Percentiles rank a stretch among this genome's conserved stretches.
Evolutionary conservation across 177 flowering plant genomes (phyloP).

Genomic region (Tripterygium wilfordii): DNA sequence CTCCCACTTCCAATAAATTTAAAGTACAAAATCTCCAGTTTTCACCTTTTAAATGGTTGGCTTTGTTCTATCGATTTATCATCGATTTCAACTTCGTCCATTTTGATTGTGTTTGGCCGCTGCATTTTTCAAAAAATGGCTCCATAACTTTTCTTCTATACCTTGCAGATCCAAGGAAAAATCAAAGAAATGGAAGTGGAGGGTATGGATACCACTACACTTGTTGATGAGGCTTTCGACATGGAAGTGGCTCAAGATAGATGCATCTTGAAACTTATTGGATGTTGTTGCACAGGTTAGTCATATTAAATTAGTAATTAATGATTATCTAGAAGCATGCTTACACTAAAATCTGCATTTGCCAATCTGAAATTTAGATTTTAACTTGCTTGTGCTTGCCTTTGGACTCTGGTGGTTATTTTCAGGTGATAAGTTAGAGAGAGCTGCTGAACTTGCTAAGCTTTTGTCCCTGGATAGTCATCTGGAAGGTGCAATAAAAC

Average conservation of each 20-base stretch:
- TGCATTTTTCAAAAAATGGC: not conserved
- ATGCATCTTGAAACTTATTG: slow-evolving; percentile 91
- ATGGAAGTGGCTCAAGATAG: slow-evolving; percentile 79
- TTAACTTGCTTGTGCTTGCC: no score
- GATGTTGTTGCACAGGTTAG: slow-evolving; percentile 89
- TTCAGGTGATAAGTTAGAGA: slow-evolving; percentile 85
- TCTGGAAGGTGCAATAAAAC: slow-evolving; percentile 84
- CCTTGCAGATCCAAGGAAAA: slow-evolving; percentile 55
- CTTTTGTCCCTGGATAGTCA: slow-evolving; percentile 81
- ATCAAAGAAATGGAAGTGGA: slow-evolving; percentile 54
- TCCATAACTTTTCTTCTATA: not conserved
- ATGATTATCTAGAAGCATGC: no score
- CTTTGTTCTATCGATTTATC: no score
- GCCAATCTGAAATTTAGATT: no score
- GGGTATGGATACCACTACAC: slow-evolving; percentile 46
- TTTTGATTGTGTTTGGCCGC: not conserved
- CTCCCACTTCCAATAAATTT: no score
- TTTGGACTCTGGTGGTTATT: slow-evolving; percentile 14
- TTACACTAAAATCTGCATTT: no score
- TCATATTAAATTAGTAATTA: no score
- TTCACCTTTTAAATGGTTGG: not conserved
- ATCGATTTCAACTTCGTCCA: no score
- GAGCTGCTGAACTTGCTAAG: slow-evolving; percentile 88
- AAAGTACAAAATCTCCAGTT: no score
- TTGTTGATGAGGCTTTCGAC: slow-evolving; percentile 79